Conservation (phyloP, 768 basidiomycete species). For the Trametes cingulata region DNA sequence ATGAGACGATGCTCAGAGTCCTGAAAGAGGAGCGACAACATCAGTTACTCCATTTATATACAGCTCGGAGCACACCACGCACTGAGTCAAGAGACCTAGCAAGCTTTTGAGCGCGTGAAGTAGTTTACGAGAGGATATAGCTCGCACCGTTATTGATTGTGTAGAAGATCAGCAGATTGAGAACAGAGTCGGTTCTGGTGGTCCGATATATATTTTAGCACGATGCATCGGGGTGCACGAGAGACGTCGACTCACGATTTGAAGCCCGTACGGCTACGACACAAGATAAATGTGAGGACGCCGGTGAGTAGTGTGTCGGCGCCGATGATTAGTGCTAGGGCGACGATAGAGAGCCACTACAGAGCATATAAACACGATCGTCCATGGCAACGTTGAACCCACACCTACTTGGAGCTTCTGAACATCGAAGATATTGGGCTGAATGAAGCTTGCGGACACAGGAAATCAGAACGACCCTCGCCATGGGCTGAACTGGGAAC, state of each 20-base stretch:
- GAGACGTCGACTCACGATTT: background rate
- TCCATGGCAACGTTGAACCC: background rate
- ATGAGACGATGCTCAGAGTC: background rate
- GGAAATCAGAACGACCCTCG: background rate
- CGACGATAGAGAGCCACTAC: constrained; percentile 1
- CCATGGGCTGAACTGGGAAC: background rate
- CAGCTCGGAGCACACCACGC: background rate
- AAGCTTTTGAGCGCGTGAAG: background rate
- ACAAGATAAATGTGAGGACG: background rate
- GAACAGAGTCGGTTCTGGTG: background rate
- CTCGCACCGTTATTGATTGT: constrained; percentile 2
- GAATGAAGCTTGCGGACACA: background rate
- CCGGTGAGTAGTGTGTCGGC: background rate
- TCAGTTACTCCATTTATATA: too few relatives aligned
- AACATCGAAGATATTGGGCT: background rate
- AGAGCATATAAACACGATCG: too few relatives aligned
- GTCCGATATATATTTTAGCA: too few relatives aligned
- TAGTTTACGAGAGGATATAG: background rate
- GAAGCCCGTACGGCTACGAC: background rate
- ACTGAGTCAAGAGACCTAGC: background rate
- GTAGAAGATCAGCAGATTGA: background rate
- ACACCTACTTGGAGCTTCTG: background rate
- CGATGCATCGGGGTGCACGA: background rate
- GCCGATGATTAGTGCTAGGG: background rate
- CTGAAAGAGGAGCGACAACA: background rate